phyloP scores from a whole-genome alignment of 2,329 filamentous ascomycete genomes.

The Parastagonospora avenae region DNA sequence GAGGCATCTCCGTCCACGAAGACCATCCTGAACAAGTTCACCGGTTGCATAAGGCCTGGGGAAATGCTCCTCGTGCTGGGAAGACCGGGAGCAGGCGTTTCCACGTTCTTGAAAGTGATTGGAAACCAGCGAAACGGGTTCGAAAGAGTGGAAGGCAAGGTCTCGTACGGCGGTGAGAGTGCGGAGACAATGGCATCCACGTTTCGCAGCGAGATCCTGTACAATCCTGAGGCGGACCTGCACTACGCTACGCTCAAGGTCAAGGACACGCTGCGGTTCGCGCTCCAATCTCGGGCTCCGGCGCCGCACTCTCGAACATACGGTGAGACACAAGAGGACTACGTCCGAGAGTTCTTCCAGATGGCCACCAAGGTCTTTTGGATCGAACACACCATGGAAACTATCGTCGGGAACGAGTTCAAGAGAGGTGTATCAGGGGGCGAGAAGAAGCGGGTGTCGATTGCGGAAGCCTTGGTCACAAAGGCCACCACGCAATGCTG shows the following conservation, averaged over 20 bases:
- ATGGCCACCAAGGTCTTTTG: slow-evolving; percentile 71
- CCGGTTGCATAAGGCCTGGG: slow-evolving; percentile 73
- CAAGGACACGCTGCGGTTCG: slow-evolving; percentile 74
- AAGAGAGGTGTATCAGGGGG: slow-evolving; percentile 71
- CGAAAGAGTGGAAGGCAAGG: slow-evolving; percentile 61
- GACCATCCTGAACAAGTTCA: slow-evolving; percentile 68
- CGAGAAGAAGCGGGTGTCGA: slow-evolving; percentile 71
- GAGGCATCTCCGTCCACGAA: slow-evolving; percentile 58
- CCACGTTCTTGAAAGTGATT: slow-evolving; percentile 71
- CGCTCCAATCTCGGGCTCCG: slow-evolving; percentile 70
- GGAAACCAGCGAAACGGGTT: slow-evolving; percentile 68
- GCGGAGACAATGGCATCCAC: slow-evolving; percentile 58
- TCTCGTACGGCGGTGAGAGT: slow-evolving; percentile 59
- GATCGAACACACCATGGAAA: slow-evolving; percentile 61
- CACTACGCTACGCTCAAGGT: slow-evolving; percentile 79
- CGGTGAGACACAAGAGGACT: slow-evolving; percentile 65
- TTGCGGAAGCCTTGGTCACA: slow-evolving; percentile 66
- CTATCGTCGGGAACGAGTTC: slow-evolving; percentile 70
- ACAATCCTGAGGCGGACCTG: slow-evolving; percentile 77
- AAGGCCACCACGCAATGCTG: slow-evolving; percentile 61
- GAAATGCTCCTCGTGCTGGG: slow-evolving; percentile 75
- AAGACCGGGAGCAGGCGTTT: slow-evolving; percentile 71
- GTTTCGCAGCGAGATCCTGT: slow-evolving; percentile 69
- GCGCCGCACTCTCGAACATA: slow-evolving; percentile 63
- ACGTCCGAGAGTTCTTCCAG: slow-evolving; percentile 66